Base-by-base conservation (phyloP, 495 filamentous ascomycete genomes). In the Tuber melanosporum region DNA sequence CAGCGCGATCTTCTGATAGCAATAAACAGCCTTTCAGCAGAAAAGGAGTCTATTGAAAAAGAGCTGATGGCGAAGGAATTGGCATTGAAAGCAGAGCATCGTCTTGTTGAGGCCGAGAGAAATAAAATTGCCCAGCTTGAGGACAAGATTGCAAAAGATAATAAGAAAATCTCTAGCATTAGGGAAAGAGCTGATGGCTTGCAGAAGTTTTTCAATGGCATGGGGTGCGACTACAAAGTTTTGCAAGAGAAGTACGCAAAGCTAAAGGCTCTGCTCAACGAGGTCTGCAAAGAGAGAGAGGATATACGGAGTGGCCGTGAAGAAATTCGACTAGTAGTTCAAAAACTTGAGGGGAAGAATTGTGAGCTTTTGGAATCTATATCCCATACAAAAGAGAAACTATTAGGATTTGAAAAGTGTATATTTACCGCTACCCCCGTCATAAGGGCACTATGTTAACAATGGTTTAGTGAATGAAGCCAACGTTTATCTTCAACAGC, bases 181-280 rank as follows among this genome's bases (percentile, higher is more conserved):
- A 76, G 75, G 45, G 79, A 80, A 62, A 80, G 74, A 69, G 70
- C 75, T n/a, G 39, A 70, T 26, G 73, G 75, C 2, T 66, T 82
- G 39, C 77, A 82, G 71, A 82, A 82, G 70, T 82, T 82, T 74
- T 44, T 80, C 12, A 78, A 77, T 41, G 81, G 80, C 22, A 47
- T 82, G n/a, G 81, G 81, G 3, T 74, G 77, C 14, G 81, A 82
- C 70, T 82, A 82, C 71, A 80, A 82, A 52, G 73, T 78, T 72
- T 57, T 82, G 45, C 75, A 79, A n/a, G 74, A 74, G 39, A 79
- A 81, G 46, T 79, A 80, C 45, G 62, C 66, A 43, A 74, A 80
- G 45, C 36, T 82, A 32, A 80, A 75, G 5, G 70, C 66, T n/a
- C 71, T 45, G 42, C n/a, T 82, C 3, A 74, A 74, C 22, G 80